Evolutionary conservation across 2,329 filamentous ascomycete genomes (phyloP).

Genomic region (Colletotrichum zoysiae): DNA sequence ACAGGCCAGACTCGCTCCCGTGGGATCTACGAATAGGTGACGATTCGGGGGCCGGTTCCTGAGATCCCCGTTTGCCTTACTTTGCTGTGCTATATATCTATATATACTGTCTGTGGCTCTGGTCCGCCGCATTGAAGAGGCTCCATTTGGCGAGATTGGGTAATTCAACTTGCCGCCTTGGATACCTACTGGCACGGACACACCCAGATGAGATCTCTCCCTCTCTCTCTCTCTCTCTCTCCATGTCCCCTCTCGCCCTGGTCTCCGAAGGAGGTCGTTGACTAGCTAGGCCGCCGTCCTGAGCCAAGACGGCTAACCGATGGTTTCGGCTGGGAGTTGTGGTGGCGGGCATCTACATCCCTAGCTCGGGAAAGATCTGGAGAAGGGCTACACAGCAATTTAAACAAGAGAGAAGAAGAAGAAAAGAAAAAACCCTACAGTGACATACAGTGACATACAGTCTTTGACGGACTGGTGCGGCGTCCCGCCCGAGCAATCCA

Average conservation of each 20-base stretch:
- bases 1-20: slow-evolving; percentile 20
- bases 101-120: too few relatives aligned
- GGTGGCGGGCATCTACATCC: slow-evolving; percentile 12
- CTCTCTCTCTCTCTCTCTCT: neutral
- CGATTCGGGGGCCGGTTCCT: slow-evolving; percentile 35
- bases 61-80: neutral
- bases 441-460: slow-evolving; percentile 6
- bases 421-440: neutral
- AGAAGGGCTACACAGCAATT: slow-evolving; percentile 6
- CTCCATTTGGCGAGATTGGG: slow-evolving; percentile 22
- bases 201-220: slow-evolving; percentile 25
- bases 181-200: slow-evolving; percentile 8
- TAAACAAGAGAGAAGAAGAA: neutral
- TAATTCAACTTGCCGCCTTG: slow-evolving; percentile 17
- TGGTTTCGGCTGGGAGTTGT: slow-evolving; percentile 32
- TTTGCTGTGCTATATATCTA: neutral
- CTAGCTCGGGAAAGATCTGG: neutral
- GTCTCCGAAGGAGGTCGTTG: slow-evolving; percentile 5
- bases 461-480: neutral
- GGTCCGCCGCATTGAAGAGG: slow-evolving; percentile 16
- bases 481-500: slow-evolving; percentile 6
- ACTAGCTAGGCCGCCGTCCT: slow-evolving; percentile 21
- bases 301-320: slow-evolving; percentile 18
- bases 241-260: neutral
- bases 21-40: neutral